These are phyloP conservation scores for Saturnispora besseyi DNA, from an alignment of 805 yeast species.

Conservation along the genomic window DNA sequence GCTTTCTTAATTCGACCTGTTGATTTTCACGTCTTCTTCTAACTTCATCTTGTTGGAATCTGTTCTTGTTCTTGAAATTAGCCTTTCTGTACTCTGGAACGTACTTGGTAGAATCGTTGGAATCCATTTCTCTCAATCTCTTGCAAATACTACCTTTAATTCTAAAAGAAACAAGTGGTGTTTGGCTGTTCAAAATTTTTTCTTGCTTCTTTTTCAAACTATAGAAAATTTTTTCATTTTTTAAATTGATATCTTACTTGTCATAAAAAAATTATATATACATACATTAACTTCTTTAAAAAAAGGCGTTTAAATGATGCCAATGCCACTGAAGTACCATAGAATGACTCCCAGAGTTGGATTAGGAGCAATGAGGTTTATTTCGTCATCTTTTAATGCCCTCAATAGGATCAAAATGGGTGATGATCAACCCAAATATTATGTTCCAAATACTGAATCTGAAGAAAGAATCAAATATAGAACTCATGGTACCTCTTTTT, in stretches of 20 bases:
- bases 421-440: conserved; percentile 23
- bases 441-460: conserved; percentile 19
- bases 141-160: not conserved
- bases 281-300: not conserved
- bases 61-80: conserved; percentile 86
- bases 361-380: not conserved
- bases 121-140: conserved; percentile 43
- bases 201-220: not conserved
- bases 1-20: conserved; percentile 93
- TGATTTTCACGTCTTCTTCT: conserved; percentile 97
- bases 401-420: conserved; percentile 21
- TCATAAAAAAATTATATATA: not conserved
- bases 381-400: not conserved
- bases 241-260: not conserved
- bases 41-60: conserved; percentile 90
- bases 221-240: not conserved
- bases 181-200: conserved; percentile 1
- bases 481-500: conserved; percentile 26
- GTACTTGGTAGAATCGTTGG: conserved; percentile 66
- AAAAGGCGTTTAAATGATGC: not conserved
- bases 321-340: not conserved
- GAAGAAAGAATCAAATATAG: conserved; percentile 20
- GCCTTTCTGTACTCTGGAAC: conserved; percentile 98
- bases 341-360: not conserved
- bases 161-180: not conserved